Conservation (phyloP, 148 eudicot species). For the Heliosperma pusillum region DNA sequence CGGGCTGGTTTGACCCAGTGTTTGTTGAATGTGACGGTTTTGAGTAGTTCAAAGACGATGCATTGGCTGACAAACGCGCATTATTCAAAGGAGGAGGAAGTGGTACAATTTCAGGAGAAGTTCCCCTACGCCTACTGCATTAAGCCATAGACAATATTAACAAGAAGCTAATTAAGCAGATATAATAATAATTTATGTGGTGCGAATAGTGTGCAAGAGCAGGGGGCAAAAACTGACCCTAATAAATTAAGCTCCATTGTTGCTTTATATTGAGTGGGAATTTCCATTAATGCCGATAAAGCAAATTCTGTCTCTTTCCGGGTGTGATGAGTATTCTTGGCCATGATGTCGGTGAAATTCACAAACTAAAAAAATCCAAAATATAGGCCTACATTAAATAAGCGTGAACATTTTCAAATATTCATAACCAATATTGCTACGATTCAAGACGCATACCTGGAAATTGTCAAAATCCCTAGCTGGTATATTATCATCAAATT, state of each 20-base stretch:
- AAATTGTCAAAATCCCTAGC: conserved; percentile 92
- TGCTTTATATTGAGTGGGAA: conserved; percentile 90
- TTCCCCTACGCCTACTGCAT: conserved; percentile 59
- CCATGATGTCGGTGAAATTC: conserved; percentile 87
- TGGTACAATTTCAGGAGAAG: conserved; percentile 53
- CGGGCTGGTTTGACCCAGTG: conserved; percentile 37
- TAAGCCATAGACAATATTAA: conserved; percentile 10
- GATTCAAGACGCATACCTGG: conserved; percentile 45
- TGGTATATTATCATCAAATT: conserved; percentile 94
- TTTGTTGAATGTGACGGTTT: conserved; percentile 44
- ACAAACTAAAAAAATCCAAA: conserved; percentile 58
- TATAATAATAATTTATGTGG: neutral
- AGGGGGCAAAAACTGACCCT: conserved; percentile 44
- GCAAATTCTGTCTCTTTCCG: conserved; percentile 95
- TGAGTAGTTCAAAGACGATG: conserved; percentile 37
- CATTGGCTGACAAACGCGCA: conserved; percentile 28
- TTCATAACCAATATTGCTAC: neutral
- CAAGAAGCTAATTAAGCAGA: conserved; percentile 3
- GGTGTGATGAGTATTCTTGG: conserved; percentile 52
- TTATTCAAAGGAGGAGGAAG: conserved; percentile 72
- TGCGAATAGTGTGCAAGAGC: neutral
- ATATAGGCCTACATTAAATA: neutral
- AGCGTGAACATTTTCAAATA: neutral
- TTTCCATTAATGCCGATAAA: conserved; percentile 85
- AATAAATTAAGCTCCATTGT: conserved; percentile 71